phyloP scores from a whole-genome alignment of 202 grass and related monocot species.

The Miscanthus sacchariflorus region DNA sequence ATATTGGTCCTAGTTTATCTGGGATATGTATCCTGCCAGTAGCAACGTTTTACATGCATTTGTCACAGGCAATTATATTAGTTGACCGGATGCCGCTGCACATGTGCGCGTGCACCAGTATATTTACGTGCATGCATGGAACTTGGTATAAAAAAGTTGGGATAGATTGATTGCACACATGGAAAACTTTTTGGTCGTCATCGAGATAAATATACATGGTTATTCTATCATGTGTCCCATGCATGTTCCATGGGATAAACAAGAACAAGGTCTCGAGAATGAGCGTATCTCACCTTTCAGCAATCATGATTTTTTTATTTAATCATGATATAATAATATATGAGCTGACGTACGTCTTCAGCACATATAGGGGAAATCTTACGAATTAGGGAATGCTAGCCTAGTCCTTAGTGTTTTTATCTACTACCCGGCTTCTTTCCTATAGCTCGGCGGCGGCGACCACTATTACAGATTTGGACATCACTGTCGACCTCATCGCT shows the following conservation, averaged over 20 bases:
- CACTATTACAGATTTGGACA: too few relatives aligned
- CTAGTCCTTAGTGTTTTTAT: too few relatives aligned
- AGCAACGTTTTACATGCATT: background rate
- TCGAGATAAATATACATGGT: background rate
- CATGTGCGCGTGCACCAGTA: background rate
- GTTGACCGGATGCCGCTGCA: background rate
- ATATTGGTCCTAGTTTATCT: background rate
- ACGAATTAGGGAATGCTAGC: too few relatives aligned
- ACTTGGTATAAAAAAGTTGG: conserved; percentile 2
- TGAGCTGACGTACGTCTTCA: conserved; percentile 5
- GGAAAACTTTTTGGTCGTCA: background rate
- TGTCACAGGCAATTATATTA: background rate
- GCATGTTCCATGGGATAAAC: background rate
- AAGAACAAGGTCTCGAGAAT: background rate
- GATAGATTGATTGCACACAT: background rate
- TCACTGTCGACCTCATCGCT: too few relatives aligned
- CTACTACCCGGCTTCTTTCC: too few relatives aligned
- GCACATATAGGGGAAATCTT: background rate
- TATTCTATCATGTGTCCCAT: conserved; percentile 4
- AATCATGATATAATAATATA: background rate
- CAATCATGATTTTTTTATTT: background rate
- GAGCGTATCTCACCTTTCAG: conserved; percentile 11
- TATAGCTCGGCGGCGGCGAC: too few relatives aligned
- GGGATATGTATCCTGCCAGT: background rate
- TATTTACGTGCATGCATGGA: background rate